These are phyloP conservation scores for Boeremia lycopersici DNA, from an alignment of 2,329 filamentous ascomycete species.

Conservation along the genomic window DNA sequence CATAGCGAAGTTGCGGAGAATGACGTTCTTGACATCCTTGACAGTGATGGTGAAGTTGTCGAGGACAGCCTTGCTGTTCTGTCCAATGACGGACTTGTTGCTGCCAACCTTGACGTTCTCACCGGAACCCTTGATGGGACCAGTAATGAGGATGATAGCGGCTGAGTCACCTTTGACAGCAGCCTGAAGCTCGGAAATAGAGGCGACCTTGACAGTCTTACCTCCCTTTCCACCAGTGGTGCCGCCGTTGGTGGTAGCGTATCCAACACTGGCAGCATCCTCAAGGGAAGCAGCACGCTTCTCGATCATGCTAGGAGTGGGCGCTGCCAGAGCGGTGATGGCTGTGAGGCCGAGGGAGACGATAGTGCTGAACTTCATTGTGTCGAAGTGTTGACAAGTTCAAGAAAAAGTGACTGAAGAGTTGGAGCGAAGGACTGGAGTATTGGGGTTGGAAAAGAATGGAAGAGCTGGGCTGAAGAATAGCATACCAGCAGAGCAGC, in stretches of 20 bases:
- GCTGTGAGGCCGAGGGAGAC: constrained; percentile 37
- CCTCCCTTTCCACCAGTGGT: constrained; percentile 50
- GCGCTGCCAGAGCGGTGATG: constrained; percentile 42
- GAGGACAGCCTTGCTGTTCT: constrained; percentile 53
- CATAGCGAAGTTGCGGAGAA: constrained; percentile 63
- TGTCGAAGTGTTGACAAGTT: constrained; percentile 17
- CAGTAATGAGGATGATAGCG: constrained; percentile 56
- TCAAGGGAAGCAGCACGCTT: constrained; percentile 38
- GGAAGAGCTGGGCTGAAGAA: constrained; percentile 24
- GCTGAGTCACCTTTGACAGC: constrained; percentile 53
- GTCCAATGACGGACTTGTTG: constrained; percentile 60
- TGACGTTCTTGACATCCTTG: constrained; percentile 59
- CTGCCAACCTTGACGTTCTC: constrained; percentile 53
- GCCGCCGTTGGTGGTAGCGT: constrained; percentile 43
- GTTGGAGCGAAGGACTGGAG: constrained; percentile 23
- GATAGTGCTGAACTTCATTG: constrained; percentile 42
- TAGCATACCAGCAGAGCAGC: constrained; percentile 3
- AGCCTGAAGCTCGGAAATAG: constrained; percentile 48
- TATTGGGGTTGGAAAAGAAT: constrained; percentile 21
- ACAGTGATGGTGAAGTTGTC: constrained; percentile 56
- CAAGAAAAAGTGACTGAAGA: constrained; percentile 21
- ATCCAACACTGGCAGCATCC: constrained; percentile 39
- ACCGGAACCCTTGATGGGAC: constrained; percentile 50
- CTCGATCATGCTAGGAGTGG: constrained; percentile 31
- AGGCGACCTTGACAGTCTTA: constrained; percentile 43